phyloP scores from a whole-genome alignment of 306 rosid genomes.

The Pyrus bretschneideri region DNA sequence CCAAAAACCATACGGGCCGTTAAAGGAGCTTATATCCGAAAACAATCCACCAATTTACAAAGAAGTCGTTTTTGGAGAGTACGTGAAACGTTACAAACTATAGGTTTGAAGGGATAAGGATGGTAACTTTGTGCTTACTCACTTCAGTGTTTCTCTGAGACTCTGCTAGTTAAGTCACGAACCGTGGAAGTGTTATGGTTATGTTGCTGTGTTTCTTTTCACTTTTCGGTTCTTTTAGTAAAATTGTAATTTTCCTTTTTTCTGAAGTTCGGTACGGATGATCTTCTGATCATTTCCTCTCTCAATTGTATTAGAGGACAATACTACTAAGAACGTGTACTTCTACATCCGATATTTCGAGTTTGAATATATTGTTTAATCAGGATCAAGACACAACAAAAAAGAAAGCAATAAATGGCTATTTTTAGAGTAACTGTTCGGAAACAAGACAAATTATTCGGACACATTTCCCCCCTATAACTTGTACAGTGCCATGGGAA shows the following conservation, averaged over 20 bases:
- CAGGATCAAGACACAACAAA: too few relatives aligned
- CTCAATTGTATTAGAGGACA: neutral
- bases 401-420: too few relatives aligned
- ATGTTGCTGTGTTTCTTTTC: neutral
- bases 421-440: too few relatives aligned
- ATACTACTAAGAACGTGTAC: too few relatives aligned
- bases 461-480: neutral
- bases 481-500: too few relatives aligned
- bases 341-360: too few relatives aligned
- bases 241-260: neutral
- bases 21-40: conserved; percentile 11
- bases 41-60: neutral
- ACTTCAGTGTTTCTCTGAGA: neutral
- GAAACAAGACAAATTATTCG: neutral
- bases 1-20: conserved; percentile 8
- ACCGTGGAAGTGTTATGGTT: neutral
- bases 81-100: neutral
- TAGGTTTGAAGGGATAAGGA: neutral
- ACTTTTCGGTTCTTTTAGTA: neutral
- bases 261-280: neutral
- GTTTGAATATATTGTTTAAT: too few relatives aligned
- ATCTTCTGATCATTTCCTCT: neutral
- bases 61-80: conserved; percentile 5
- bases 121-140: neutral
- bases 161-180: neutral